Evolutionary conservation across 768 basidiomycete genomes (phyloP), one percentile per base, ranked within the genome.

Genomic region (Collybia sp.): DNA sequence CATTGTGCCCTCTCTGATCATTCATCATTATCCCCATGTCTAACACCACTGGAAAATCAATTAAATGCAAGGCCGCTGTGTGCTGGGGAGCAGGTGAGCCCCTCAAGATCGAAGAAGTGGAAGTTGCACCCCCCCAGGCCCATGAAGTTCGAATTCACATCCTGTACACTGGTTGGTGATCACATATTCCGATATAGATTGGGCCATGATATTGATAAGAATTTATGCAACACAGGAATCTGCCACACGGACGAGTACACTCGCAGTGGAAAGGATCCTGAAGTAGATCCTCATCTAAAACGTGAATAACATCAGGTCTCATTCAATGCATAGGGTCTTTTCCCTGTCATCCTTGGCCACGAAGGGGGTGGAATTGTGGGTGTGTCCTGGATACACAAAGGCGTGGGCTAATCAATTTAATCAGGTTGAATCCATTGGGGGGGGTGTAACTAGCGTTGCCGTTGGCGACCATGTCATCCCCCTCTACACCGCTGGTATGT

Each of bases 241-340:
- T 99, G 96, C 69, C 94, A 98, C 67, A 97, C 95, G 59, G 94
- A 98, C 59, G 93, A 94, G 61, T 98, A 94, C 72, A 94, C 93
- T 50, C 85, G 93, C 61, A 93, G 91, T 62, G 93, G 94, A 46
- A 88, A 88, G 66, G 95, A 99, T 64, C 83, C 93, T 36, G 96
- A 98, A 79, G 94, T 87, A 62, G 44, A 59, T 51, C 17, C 35
- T 50, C 30, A 10, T 38, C 44, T 32, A n/a, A 33, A n/a, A 11
- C 45, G 32, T 32, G 13, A 30, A 31, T 25, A 12, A 5, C 25
- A 31, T 6, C 18, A 17, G 30, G 18, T 18, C n/a, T 30, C 30
- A 37, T 15, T 50, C 34, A 50, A 39, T 43, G 45, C 47, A 47
- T 58, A 91, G 86, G 89, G 93, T 51, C 62, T 85, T 41, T 95